Evolutionary conservation across 805 yeast genomes (phyloP).

Genomic region (Saccharomycopsis synnaedendra): DNA sequence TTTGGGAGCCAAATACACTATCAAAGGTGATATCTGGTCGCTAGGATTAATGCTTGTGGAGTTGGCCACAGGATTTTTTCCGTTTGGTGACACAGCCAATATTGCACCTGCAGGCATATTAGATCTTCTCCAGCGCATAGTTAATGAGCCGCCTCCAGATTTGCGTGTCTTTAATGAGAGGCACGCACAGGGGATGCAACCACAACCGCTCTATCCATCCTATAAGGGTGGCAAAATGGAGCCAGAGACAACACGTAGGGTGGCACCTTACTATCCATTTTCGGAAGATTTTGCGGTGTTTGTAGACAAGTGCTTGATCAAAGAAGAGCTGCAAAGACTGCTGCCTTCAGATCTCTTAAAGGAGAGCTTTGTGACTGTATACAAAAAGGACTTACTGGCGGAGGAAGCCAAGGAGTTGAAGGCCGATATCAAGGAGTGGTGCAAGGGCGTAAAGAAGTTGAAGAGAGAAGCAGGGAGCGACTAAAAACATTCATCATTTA

Average conservation of each 20-base stretch:
- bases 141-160: slow-evolving; percentile 82
- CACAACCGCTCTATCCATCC: slow-evolving; percentile 11
- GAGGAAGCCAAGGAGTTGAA: slow-evolving; percentile 20
- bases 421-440: slow-evolving; percentile 30
- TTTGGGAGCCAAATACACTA: slow-evolving; percentile 86
- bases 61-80: slow-evolving; percentile 74
- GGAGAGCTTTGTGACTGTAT: slow-evolving; percentile 23
- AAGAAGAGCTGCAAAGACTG: slow-evolving; percentile 56
- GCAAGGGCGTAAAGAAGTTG: slow-evolving; percentile 25
- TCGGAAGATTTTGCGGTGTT: slow-evolving; percentile 48
- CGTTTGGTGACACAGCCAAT: slow-evolving; percentile 50
- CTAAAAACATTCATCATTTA: neutral
- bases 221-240: neutral
- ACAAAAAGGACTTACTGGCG: slow-evolving; percentile 21
- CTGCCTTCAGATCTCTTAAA: slow-evolving; percentile 60
- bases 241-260: neutral
- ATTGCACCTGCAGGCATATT: slow-evolving; percentile 71
- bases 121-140: slow-evolving; percentile 85
- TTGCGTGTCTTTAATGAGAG: slow-evolving; percentile 31
- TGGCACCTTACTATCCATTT: slow-evolving; percentile 21
- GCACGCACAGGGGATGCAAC: slow-evolving; percentile 18
- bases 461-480: slow-evolving; percentile 5
- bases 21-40: slow-evolving; percentile 98
- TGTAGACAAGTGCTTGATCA: slow-evolving; percentile 62
- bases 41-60: slow-evolving; percentile 85